phyloP scores from a whole-genome alignment of 2,329 filamentous ascomycete genomes.

The Coleophoma cylindrospora region DNA sequence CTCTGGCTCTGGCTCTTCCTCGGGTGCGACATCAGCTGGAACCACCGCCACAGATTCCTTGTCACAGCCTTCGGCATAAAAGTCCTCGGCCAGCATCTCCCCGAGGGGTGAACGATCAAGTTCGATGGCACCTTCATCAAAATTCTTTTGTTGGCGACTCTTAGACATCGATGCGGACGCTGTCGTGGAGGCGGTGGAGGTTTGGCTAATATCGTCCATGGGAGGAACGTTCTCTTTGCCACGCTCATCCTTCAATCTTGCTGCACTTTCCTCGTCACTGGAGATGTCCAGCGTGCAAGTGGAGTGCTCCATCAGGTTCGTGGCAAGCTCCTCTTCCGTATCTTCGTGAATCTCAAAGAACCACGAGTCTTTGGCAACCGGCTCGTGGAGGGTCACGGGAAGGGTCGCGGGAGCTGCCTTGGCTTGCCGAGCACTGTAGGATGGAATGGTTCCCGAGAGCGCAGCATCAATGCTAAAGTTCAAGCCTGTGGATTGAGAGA shows the following conservation, averaged over 20 bases:
- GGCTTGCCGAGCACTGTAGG: conserved; percentile 44
- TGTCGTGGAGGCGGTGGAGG: conserved; percentile 22
- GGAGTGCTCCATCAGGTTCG: conserved; percentile 88
- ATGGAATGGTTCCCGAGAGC: conserved; percentile 68
- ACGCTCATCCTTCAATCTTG: conserved; percentile 51
- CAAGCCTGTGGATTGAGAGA: conserved; percentile 40
- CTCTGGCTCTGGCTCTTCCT: conserved; percentile 12
- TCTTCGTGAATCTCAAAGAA: conserved; percentile 95
- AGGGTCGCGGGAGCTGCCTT: conserved; percentile 20
- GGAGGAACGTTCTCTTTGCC: conserved; percentile 96
- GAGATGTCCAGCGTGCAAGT: conserved; percentile 84
- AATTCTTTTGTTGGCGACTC: conserved; percentile 27
- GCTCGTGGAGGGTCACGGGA: conserved; percentile 30
- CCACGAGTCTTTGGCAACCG: conserved; percentile 63
- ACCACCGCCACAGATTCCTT: conserved; percentile 57
- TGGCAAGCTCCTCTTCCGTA: conserved; percentile 82
- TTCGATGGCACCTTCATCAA: conserved; percentile 54
- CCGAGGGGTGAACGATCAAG: conserved; percentile 60
- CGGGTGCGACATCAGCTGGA: conserved; percentile 47
- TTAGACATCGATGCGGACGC: conserved; percentile 21
- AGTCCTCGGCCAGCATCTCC: conserved; percentile 63
- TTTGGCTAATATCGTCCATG: conserved; percentile 56
- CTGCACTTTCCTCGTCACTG: conserved; percentile 70
- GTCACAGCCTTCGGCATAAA: conserved; percentile 62
- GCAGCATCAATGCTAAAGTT: conserved; percentile 85